Conservation (phyloP, 2,329 filamentous ascomycete genomes). For the Trichoderma asperellum region DNA sequence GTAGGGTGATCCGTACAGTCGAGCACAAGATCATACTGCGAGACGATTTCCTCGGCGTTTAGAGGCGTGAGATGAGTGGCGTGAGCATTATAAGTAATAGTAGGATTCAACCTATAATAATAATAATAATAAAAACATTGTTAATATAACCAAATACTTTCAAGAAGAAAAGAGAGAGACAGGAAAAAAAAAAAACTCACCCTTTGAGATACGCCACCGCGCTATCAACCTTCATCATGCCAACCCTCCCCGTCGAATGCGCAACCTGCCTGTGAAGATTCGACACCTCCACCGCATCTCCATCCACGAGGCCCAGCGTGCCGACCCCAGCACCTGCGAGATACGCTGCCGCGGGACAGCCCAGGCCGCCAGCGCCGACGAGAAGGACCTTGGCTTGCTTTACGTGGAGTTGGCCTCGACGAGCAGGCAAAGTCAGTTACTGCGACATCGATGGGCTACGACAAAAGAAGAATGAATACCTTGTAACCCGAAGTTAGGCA, state of each 20-base stretch:
- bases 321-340: constrained; percentile 88
- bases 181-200: constrained; percentile 43
- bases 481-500: constrained; percentile 77
- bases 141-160: neutral
- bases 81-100: constrained; percentile 66
- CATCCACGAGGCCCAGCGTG: constrained; percentile 81
- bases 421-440: neutral
- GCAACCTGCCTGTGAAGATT: constrained; percentile 93
- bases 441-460: too few relatives aligned
- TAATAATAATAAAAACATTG: neutral
- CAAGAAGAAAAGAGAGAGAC: neutral
- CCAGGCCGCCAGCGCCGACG: constrained; percentile 85
- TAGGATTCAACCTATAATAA: constrained; percentile 68
- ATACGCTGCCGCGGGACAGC: constrained; percentile 91
- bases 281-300: constrained; percentile 82
- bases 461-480: constrained; percentile 51
- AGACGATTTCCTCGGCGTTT: constrained; percentile 69
- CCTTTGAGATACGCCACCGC: constrained; percentile 62
- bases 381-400: constrained; percentile 74
- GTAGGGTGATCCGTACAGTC: constrained; percentile 96
- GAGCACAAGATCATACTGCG: constrained; percentile 78
- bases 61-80: constrained; percentile 66
- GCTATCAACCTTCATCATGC: constrained; percentile 80
- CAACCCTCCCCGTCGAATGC: constrained; percentile 72
- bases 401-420: constrained; percentile 71